phyloP scores from a whole-genome alignment of 345 rosid species.

The Moricandia moricandioides region DNA sequence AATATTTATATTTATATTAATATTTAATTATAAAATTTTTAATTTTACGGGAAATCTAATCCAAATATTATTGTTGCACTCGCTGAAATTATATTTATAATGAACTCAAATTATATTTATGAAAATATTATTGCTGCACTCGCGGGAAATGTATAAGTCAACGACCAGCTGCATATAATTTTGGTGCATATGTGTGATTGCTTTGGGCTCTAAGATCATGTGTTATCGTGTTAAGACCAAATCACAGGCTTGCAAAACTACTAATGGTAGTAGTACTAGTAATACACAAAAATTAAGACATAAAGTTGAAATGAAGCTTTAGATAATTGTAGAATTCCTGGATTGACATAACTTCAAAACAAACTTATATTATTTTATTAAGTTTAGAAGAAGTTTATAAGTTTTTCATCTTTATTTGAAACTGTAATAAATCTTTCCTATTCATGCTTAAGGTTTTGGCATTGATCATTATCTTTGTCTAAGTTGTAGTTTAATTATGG shows the following conservation, averaged over 20 bases:
- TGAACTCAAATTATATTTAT: background rate
- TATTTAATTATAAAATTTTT: no score
- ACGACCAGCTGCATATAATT: conserved; percentile 15
- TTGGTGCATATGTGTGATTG: background rate
- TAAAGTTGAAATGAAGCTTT: background rate
- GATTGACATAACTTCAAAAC: background rate
- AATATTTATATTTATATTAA: no score
- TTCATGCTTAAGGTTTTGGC: no score
- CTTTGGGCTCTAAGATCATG: background rate
- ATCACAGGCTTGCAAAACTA: background rate
- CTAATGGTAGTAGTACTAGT: background rate
- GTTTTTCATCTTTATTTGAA: background rate
- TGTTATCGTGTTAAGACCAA: background rate
- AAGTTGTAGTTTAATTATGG: no score
- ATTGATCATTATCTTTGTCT: no score
- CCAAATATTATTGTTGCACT: no score
- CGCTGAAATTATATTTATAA: no score
- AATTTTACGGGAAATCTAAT: no score
- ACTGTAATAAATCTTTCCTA: no score
- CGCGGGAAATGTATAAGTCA: background rate
- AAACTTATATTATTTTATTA: background rate
- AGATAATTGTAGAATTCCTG: background rate
- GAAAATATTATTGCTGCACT: background rate
- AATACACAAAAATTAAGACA: background rate
- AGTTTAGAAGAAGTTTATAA: background rate